Base-by-base conservation (phyloP, 2,329 filamentous ascomycete genomes). In the Dactylellina leptospora region DNA sequence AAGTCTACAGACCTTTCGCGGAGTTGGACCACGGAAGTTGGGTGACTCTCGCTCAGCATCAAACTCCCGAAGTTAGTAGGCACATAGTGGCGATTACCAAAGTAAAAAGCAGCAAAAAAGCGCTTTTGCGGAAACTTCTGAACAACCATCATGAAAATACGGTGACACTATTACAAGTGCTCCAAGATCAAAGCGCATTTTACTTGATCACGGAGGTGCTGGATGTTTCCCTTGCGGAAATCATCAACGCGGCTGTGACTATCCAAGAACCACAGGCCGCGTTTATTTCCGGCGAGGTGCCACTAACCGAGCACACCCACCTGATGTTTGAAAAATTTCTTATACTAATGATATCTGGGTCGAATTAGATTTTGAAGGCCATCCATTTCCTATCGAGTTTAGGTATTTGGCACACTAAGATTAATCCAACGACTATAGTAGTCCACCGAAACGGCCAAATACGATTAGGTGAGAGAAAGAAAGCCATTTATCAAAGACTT, bases 221-320 rank as follows among this genome's bases (percentile, higher is more conserved):
- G n/a, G 50, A 54, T 22, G 18, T 54, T 20, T 38, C 28, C 28
- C 18, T 54, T 8, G 50, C 50, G 2, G 28, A 54, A 22, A 54
- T 38, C 9, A 23, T 54, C 9, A 18, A 10, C 20, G 13, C 28
- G 11, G 25, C 50, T 36, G 27, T 38, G 3, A 38, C 18, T 4
- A 54, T 54, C 2, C 25, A 38, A 10, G 50, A 54, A 38, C 9
- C 27, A 11, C n/a, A 54, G 38, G 27, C 50, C 3, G 50, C 28
- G 10, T 54, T 54, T 38, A 23, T 54, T 22, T 54, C n/a, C 18
- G 50, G 27, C n/a, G 28, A 54, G 28, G 50, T 54, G 38, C n/a
- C n/a, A n/a, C n/a, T n/a, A n/a, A n/a, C n/a, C n/a, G n/a, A n/a
- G n/a, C n/a, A n/a, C n/a, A n/a, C n/a, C n/a, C n/a, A n/a, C n/a